Percentiles rank a stretch among this genome's conserved stretches.
These are phyloP conservation scores for Endothia cerciana DNA, from an alignment of 2,329 filamentous ascomycete genomes.

Conservation along the genomic window DNA sequence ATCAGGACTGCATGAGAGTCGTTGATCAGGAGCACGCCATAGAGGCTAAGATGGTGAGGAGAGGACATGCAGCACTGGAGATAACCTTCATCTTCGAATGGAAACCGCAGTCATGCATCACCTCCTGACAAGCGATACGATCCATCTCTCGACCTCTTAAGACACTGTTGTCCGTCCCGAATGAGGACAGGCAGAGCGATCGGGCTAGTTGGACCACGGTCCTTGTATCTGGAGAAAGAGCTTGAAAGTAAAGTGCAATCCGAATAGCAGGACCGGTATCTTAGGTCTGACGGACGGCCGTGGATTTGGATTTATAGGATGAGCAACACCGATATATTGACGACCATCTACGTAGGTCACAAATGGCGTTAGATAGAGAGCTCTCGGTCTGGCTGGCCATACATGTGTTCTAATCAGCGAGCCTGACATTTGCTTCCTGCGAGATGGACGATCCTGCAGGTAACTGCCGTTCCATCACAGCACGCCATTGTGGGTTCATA, in stretches of 20 bases:
- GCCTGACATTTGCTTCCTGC: neutral
- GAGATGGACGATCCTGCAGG: neutral
- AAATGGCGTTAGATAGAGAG: neutral
- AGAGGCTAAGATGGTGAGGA: slow-evolving; percentile 28
- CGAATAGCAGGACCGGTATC: no score
- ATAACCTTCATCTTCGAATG: neutral
- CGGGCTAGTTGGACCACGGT: no score
- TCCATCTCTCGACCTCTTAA: neutral
- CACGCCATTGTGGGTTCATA: slow-evolving; percentile 18
- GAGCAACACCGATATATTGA: no score
- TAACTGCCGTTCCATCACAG: neutral
- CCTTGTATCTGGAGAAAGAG: no score
- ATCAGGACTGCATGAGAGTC: neutral
- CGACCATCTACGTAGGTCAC: no score
- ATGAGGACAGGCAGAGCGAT: neutral
- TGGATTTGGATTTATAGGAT: no score
- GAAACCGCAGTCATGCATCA: neutral
- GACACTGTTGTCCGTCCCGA: no score
- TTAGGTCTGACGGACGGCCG: no score
- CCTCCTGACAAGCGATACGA: neutral
- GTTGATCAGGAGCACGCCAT: slow-evolving; percentile 25
- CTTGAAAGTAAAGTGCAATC: no score
- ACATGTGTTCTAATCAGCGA: neutral
- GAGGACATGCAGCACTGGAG: neutral
- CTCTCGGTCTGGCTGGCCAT: neutral